Evolutionary conservation across 1,139 yeast species (phyloP), one percentile per base, ranked within the genome.

Genomic region (Geotrichum fermentans): DNA sequence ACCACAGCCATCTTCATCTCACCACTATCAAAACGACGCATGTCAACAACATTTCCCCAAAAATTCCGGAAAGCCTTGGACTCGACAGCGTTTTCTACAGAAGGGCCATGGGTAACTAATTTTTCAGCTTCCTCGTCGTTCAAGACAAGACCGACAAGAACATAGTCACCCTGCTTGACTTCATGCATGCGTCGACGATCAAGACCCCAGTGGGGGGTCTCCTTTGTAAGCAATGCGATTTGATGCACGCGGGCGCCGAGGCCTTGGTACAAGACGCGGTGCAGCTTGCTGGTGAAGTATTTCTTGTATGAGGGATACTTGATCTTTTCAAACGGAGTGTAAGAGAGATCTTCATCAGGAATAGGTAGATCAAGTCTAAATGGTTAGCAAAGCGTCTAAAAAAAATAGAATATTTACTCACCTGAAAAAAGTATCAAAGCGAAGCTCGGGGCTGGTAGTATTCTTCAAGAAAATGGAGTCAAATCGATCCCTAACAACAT

Each of bases 11-110:
- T 94, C 55, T 80, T 82, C 54, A 94, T 88, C 2, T 83, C 73
- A 29, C 97, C 97, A 65, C 90, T 96, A 37, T 66, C 68, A 69
- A 90, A 94, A 63, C 95, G 78, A 71, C 99, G 80, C 52, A 92
- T 73, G 14, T 95, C 88, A 0, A 95, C 82, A 58, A 79, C 82
- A 13, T 77, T 64, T 2, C 97, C 97, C 99, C 98, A 94, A 63
- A 92, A 90, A 4, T 79, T 72, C 58, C 87, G 78, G 70, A 94
- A 92, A 49, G 75, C 73, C 28, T 44, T 42, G n/a, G 46, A 16
- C 11, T 42, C 46, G 39, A 75, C 79, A 44, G 78, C 79, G 45
- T 79, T 78, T 50, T 77, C 78, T 4, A 72, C 67, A n/a, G 68
- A 59, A 2, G 97, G 97, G 1, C 97, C 98, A 60, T 79, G 84